Percentiles rank a stretch among this genome's conserved stretches.
Evolutionary conservation across 116 monocot genomes (phyloP).

Genomic region (Iris pallida): DNA sequence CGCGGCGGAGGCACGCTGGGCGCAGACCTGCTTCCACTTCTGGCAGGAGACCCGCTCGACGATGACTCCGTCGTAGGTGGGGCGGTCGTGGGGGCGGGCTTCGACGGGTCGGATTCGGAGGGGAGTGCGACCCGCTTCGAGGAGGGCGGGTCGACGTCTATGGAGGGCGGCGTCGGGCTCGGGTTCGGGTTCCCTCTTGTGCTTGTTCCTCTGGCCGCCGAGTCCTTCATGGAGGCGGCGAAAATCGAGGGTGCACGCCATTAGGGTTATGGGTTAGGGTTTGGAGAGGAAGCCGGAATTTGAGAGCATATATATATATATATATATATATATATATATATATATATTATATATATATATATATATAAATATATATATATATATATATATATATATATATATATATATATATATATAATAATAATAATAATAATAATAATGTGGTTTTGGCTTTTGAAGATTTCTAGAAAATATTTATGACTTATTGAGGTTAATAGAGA

Average conservation of each 20-base stretch:
- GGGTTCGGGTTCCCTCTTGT: constrained; percentile 37
- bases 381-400: no score
- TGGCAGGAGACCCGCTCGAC: constrained; percentile 77
- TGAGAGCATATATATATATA: no score
- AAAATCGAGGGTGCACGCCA: constrained; percentile 84
- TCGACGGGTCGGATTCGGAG: constrained; percentile 39
- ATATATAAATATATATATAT: no score
- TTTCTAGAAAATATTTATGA: no score
- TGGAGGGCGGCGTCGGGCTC: constrained; percentile 43
- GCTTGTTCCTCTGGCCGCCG: constrained; percentile 72
- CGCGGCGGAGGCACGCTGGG: constrained; percentile 59
- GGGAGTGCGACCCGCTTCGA: constrained; percentile 46
- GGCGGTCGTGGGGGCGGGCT: constrained; percentile 48
- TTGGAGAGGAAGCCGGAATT: neutral
- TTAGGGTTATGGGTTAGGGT: constrained; percentile 14
- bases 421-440: no score
- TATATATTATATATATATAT: no score
- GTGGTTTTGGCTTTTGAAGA: no score
- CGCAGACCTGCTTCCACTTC: constrained; percentile 81
- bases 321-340: no score
- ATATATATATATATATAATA: no score
- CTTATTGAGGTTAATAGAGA: no score
- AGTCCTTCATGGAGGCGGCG: constrained; percentile 79
- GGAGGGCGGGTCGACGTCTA: constrained; percentile 30
- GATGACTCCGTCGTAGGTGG: constrained; percentile 85